Evolutionary conservation across 2,329 filamentous ascomycete species (phyloP), one percentile per base, ranked within the genome.

Genomic region (Ceratocystis cubensis): DNA sequence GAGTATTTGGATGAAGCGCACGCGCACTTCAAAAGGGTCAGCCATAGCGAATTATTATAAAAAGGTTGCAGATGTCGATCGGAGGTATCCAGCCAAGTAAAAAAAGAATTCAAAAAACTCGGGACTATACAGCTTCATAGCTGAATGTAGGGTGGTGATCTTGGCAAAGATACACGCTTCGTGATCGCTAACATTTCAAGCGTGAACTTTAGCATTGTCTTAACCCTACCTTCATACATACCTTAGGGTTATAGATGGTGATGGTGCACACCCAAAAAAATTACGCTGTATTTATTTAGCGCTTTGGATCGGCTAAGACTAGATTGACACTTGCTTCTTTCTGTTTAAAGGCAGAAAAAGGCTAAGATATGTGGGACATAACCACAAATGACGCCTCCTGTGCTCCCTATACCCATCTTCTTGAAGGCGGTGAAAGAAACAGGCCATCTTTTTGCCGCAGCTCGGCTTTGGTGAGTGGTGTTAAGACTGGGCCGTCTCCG

Each of bases 11-110:
- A 91, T 96, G 80, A 99, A 99, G 77, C 91, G 91, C 84, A 99
- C 92, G 74, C 94, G 92, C 72, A 97, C 93, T 80, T 97, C 94
- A 76, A 99, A 99, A 5, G 95, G 94, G 77, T 99, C 92, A 62
- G 81, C 78, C 81, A 84, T 85, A 33, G 66, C 74, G 71, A 44
- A 53, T 33, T 3, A 20, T 17, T 61, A 25, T 65, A 22, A 20
- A 8, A 15, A 10, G 48, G 3, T 6, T 5, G 48, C 22, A 28
- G 1, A 25, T 53, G 22, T 53, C 48, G 28, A 10, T 28, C 48
- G 10, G 5, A 8, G 13, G 10, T n/a, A 15, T 5, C 2, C 10
- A 28, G 3, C 2, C 15, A n/a, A 8, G 33, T 0, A 3, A 59
- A n/a, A 37, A 15, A 17, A 20, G n/a, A 8, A 37, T 17, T 1